A percentile compares a stretch with the other conserved stretches of the same genome.
These are phyloP conservation scores for Coriaria nepalensis DNA, from an alignment of 306 rosid species.

Conservation along the genomic window DNA sequence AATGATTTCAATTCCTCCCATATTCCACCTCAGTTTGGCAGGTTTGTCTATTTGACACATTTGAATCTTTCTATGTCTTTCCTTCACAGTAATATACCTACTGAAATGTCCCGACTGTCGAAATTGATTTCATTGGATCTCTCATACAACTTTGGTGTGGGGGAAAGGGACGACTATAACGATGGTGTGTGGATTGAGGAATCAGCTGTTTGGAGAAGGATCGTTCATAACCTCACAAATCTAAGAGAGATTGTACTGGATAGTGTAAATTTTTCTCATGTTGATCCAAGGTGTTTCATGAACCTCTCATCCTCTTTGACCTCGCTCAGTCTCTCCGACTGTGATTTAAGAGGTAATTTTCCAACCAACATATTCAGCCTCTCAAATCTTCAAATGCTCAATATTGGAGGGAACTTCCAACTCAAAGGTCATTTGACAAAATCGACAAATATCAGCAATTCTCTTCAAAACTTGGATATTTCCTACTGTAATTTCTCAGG, in stretches of 20 bases:
- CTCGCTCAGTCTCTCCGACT: fast-evolving
- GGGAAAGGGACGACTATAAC: no score
- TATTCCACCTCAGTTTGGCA: background rate
- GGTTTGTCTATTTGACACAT: no score
- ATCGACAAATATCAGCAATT: slow-evolving; percentile 7
- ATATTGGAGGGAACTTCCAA: fast-evolving
- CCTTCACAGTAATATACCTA: background rate
- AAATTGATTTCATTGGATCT: background rate
- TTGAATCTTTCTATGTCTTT: background rate
- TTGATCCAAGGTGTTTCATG: background rate
- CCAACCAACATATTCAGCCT: background rate
- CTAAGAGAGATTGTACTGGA: no score
- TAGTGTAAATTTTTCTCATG: no score
- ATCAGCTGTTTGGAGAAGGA: background rate
- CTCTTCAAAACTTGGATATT: background rate
- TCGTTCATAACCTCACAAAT: no score
- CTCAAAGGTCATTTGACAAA: background rate
- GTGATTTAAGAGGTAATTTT: background rate
- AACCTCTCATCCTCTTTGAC: slow-evolving; percentile 10
- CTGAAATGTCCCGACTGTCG: background rate
- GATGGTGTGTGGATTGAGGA: no score
- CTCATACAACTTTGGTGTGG: no score
- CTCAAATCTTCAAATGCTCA: background rate
- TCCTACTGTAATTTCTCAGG: background rate
- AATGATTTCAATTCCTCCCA: background rate